Percentiles rank a stretch among this genome's conserved stretches.
phyloP scores from a whole-genome alignment of 2,329 filamentous ascomycete species.

The Phaeosphaeria sp. region DNA sequence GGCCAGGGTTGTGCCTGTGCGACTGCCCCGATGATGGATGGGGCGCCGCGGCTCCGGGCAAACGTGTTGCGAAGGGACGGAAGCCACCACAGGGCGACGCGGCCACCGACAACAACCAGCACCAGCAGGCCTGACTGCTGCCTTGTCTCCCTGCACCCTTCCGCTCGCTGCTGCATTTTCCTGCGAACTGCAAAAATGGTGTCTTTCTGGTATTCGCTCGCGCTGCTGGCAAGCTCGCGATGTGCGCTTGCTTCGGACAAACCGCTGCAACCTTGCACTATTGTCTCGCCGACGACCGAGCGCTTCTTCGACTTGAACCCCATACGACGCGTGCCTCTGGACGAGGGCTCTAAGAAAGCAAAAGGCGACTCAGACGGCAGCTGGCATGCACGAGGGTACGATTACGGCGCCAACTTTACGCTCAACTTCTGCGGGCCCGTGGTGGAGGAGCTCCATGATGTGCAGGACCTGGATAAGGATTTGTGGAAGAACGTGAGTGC shows the following conservation, averaged over 20 bases:
- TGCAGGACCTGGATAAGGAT: slow-evolving; percentile 68
- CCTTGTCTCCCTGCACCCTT: slow-evolving; percentile 4
- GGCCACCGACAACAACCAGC: slow-evolving; percentile 1
- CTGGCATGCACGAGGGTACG: slow-evolving; percentile 73
- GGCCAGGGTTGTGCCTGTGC: slow-evolving; percentile 19
- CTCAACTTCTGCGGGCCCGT: slow-evolving; percentile 81
- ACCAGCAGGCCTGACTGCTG: slow-evolving; percentile 8
- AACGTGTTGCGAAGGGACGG: slow-evolving; percentile 27
- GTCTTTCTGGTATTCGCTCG: slow-evolving; percentile 30
- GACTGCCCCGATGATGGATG: slow-evolving; percentile 11
- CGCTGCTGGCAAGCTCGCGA: slow-evolving; percentile 43
- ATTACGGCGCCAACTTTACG: slow-evolving; percentile 83
- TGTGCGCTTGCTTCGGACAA: slow-evolving; percentile 49
- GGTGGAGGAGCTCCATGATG: slow-evolving; percentile 68
- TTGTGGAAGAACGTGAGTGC: slow-evolving; percentile 78
- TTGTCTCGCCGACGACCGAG: slow-evolving; percentile 65
- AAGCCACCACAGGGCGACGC: slow-evolving; percentile 5
- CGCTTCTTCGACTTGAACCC: slow-evolving; percentile 69
- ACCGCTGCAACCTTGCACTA: slow-evolving; percentile 65
- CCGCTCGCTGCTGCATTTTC: slow-evolving; percentile 7
- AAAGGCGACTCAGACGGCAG: slow-evolving; percentile 66
- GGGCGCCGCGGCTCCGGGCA: slow-evolving; percentile 15
- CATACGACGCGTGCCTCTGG: slow-evolving; percentile 60
- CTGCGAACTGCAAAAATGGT: slow-evolving; percentile 29
- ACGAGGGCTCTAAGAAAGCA: slow-evolving; percentile 46